Percentiles rank a stretch among this genome's conserved stretches.
These are phyloP conservation scores for Magnaporthiopsis poae DNA, from an alignment of 2,329 filamentous ascomycete genomes.

Conservation along the genomic window DNA sequence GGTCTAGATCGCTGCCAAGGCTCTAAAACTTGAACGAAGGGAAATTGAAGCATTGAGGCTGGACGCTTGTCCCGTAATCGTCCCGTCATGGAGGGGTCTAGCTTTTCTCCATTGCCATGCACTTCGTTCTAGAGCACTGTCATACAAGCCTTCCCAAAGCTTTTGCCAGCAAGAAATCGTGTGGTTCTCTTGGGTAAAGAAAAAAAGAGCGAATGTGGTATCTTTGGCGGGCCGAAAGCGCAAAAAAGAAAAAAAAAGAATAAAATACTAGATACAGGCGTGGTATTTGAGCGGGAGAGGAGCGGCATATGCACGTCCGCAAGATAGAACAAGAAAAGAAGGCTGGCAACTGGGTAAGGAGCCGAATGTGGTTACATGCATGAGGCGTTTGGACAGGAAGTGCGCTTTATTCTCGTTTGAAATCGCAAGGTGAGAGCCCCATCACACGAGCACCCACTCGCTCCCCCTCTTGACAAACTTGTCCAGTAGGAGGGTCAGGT, in stretches of 20 bases:
- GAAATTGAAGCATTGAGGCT: background rate
- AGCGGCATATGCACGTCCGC: background rate
- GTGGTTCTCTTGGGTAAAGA: background rate
- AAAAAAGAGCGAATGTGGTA: constrained; percentile 3
- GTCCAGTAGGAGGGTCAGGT: constrained; percentile 76
- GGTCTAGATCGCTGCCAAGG: background rate
- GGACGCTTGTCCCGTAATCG: background rate
- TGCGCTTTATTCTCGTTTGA: background rate
- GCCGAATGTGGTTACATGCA: background rate
- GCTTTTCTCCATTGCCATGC: background rate
- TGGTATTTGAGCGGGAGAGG: background rate
- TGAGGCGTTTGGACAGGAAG: background rate
- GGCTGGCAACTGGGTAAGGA: background rate
- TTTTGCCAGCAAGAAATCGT: background rate
- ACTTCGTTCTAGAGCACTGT: background rate
- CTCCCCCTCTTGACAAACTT: constrained; percentile 95
- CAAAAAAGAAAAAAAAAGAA: background rate
- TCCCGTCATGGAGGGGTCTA: background rate
- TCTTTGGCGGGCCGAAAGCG: background rate
- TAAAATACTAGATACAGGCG: background rate
- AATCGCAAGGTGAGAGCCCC: background rate
- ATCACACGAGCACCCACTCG: constrained; percentile 67
- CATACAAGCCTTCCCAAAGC: background rate
- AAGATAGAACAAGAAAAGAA: background rate
- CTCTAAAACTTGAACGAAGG: background rate